Evolutionary conservation across 352 stramenopile species (phyloP).

Genomic region (Pythium grandisporangium): DNA sequence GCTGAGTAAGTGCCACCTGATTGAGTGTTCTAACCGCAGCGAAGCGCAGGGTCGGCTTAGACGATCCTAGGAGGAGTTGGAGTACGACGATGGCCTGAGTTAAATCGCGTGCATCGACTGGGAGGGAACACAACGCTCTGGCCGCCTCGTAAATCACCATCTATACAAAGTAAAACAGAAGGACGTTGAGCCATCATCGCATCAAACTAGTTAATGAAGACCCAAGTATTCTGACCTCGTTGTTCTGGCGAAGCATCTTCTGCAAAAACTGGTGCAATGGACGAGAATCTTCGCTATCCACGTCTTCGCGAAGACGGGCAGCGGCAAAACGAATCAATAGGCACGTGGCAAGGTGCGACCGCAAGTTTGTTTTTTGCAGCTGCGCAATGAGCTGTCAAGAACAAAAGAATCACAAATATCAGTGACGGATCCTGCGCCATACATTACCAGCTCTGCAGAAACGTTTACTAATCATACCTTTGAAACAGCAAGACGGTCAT

Average conservation of each 20-base stretch:
- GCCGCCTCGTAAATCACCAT: slow-evolving; percentile 99
- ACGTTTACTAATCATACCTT: slow-evolving; percentile 46
- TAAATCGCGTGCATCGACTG: slow-evolving; percentile 94
- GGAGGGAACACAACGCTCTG: slow-evolving; percentile 93
- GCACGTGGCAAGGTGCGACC: slow-evolving; percentile 93
- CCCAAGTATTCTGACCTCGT: slow-evolving; percentile 41
- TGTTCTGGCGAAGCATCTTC: slow-evolving; percentile 95
- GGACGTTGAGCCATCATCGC: too few species aligned
- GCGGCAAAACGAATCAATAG: slow-evolving; percentile 97
- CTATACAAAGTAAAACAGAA: too few species aligned
- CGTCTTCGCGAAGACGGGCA: slow-evolving; percentile 83
- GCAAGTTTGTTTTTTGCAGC: slow-evolving; percentile 90
- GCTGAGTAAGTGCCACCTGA: slow-evolving; percentile 87
- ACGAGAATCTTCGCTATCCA: slow-evolving; percentile 69
- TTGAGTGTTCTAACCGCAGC: slow-evolving; percentile 95
- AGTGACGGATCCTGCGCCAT: too few species aligned
- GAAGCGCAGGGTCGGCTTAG: slow-evolving; percentile 95
- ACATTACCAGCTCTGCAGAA: too few species aligned
- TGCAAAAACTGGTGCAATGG: slow-evolving; percentile 90
- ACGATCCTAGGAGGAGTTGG: slow-evolving; percentile 91
- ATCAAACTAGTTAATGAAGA: too few species aligned
- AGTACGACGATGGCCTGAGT: slow-evolving; percentile 96
- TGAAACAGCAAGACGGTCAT: slow-evolving; percentile 97
- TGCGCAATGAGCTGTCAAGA: slow-evolving; percentile 60
- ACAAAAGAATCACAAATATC: not conserved